These are phyloP conservation scores for Colletotrichum lini DNA, from an alignment of 2,329 filamentous ascomycete genomes.

Conservation along the genomic window DNA sequence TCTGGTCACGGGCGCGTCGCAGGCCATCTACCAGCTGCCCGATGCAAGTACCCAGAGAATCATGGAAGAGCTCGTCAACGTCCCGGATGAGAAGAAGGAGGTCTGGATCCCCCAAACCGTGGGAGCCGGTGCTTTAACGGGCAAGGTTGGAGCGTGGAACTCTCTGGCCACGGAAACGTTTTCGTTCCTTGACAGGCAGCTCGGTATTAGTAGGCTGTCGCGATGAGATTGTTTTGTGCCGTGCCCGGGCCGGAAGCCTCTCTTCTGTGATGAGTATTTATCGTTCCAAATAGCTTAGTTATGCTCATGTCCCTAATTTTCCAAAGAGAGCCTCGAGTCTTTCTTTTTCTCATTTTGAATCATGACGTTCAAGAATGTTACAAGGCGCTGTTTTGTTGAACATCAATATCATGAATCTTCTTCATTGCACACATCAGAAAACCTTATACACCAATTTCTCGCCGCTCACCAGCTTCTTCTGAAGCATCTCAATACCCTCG, in stretches of 20 bases:
- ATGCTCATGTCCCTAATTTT: too few species aligned
- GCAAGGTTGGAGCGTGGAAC: conserved; percentile 10
- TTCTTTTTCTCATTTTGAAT: too few species aligned
- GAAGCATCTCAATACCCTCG: neutral
- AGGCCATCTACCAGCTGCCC: neutral
- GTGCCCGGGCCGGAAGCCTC: too few species aligned
- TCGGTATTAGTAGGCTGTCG: neutral
- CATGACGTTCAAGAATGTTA: too few species aligned
- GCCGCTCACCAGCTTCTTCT: conserved; percentile 1
- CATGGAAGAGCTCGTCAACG: conserved; percentile 6
- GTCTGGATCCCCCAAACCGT: neutral
- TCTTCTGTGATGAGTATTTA: too few species aligned
- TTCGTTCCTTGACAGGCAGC: conserved; percentile 11
- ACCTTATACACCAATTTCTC: neutral
- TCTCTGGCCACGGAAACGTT: neutral
- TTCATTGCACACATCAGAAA: neutral
- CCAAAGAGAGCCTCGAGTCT: too few species aligned
- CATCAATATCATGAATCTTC: too few species aligned
- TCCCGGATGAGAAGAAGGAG: neutral
- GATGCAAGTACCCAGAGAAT: conserved; percentile 12
- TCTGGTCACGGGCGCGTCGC: conserved; percentile 7
- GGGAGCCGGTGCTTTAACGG: neutral
- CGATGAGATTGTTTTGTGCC: neutral
- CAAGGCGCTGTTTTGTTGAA: too few species aligned
- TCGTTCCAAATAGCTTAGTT: too few species aligned